These are phyloP conservation scores for Serendipita vermifera DNA, from an alignment of 768 basidiomycete genomes.

Conservation along the genomic window DNA sequence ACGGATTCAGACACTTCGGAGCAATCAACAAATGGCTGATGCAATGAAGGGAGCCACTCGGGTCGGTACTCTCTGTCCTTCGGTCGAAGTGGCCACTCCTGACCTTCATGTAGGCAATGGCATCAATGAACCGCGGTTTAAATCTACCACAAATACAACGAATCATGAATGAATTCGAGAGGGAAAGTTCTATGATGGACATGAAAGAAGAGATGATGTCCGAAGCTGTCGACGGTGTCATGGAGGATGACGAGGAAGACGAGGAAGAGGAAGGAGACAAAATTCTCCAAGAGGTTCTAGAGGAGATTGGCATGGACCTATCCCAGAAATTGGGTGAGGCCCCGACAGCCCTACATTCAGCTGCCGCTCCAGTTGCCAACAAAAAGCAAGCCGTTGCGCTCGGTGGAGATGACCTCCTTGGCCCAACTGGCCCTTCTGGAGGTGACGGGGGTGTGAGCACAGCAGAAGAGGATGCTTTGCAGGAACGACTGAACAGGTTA, in stretches of 20 bases:
- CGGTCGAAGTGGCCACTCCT: neutral
- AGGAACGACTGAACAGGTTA: constrained; percentile 1
- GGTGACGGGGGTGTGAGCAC: constrained; percentile 18
- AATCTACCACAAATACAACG: constrained; percentile 90
- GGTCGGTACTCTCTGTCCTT: constrained; percentile 35
- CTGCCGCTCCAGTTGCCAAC: constrained; percentile 18
- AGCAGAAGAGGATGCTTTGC: constrained; percentile 5
- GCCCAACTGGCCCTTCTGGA: constrained; percentile 19
- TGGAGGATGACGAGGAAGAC: constrained; percentile 84
- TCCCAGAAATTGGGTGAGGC: constrained; percentile 37
- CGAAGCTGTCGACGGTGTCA: constrained; percentile 92
- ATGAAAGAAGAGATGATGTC: constrained; percentile 99
- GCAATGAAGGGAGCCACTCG: constrained; percentile 97
- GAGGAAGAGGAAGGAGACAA: constrained; percentile 94
- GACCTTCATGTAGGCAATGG: constrained; percentile 88
- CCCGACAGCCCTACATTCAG: constrained; percentile 16
- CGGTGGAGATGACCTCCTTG: constrained; percentile 18
- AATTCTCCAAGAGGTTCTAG: constrained; percentile 88
- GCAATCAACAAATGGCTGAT: constrained; percentile 98
- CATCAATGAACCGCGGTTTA: constrained; percentile 89
- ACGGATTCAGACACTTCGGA: constrained; percentile 89
- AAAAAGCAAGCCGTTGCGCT: constrained; percentile 25
- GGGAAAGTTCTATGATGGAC: constrained; percentile 96
- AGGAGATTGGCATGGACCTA: constrained; percentile 89
- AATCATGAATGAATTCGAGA: constrained; percentile 98